A percentile compares a stretch with the other conserved stretches of the same genome.
Conservation (phyloP, 345 rosid genomes). For the Conringia planisiliqua region DNA sequence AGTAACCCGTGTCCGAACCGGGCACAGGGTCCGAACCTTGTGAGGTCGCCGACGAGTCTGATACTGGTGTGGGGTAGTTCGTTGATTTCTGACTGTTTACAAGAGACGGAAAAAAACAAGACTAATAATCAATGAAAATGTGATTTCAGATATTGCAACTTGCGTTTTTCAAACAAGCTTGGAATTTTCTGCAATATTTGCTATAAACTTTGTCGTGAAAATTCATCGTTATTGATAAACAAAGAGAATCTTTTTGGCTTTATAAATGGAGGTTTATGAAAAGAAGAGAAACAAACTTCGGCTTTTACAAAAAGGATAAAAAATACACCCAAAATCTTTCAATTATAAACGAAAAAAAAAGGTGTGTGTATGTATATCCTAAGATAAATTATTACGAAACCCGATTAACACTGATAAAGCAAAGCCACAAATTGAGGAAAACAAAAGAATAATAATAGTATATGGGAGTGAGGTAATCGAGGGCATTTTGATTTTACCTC, state of each 20-base stretch:
- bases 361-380: not conserved
- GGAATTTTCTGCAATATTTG: not conserved
- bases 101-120: not conserved
- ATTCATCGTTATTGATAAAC: not conserved
- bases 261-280: slow-evolving; percentile 6
- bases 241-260: slow-evolving; percentile 10
- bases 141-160: not conserved
- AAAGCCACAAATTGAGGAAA: slow-evolving; percentile 8
- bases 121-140: not conserved
- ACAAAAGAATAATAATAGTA: not conserved
- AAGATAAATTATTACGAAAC: slow-evolving; percentile 15
- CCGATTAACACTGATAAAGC: not conserved
- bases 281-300: slow-evolving; percentile 34
- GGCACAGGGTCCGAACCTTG: slow-evolving; percentile 37
- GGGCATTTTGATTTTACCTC: slow-evolving; percentile 39
- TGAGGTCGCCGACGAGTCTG: slow-evolving; percentile 38
- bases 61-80: slow-evolving; percentile 52
- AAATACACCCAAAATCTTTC: not conserved
- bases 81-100: slow-evolving; percentile 72
- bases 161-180: not conserved
- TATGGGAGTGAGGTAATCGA: not conserved
- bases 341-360: not conserved
- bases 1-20: slow-evolving; percentile 35
- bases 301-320: slow-evolving; percentile 8
- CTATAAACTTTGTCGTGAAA: not conserved